Evolutionary conservation across 2,329 filamentous ascomycete species (phyloP), one percentile per base, ranked within the genome.

Genomic region (Davidsoniella neocaledoniae): DNA sequence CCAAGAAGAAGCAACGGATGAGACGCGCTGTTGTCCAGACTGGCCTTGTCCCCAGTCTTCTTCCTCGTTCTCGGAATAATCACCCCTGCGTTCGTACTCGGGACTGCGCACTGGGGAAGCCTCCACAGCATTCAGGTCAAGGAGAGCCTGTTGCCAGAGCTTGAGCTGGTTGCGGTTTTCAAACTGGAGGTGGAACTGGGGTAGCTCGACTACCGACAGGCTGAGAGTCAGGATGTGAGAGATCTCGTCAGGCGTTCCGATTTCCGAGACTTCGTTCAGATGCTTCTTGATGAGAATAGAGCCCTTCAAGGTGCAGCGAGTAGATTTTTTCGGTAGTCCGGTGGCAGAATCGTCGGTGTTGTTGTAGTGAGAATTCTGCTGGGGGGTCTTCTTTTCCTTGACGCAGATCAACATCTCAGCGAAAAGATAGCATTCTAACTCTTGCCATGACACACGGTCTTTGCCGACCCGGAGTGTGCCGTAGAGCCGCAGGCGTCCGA

Each of bases 361-460:
- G 47, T 77, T 73, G 38, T 73, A 60, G 5, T 53, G 70, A 8
- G 44, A 54, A 58, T 58, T 49, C 21, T 64, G 62, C 2, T 38
- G 70, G 57, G 69, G 62, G 7, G 72, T 65, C 67, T 88, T 94
- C 74, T 95, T 96, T 66, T 96, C 91, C 66, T 96, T 98, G 54
- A 98, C 87, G 61, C 91, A 98, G 56, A 98, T 98, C 58, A 98
- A 82, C 91, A 98, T 98, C 67, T 98, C 91, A 4, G 83, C 86
- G 61, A 98, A 98, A 26, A 98, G 74, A 63, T 86, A 98, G 64
- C 91, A 98, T 63, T 98, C 88, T 50, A 98, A 68, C 63, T 96
- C 91, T 68, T 98, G 91, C 91, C 91, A 98, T 5, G 88, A 88
- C 56, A 90, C 74, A 57, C 87, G 87, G 64, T 98, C 91, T 66